These are phyloP conservation scores for Astrocystis sublimbata DNA, from an alignment of 495 filamentous ascomycete species.

Conservation along the genomic window DNA sequence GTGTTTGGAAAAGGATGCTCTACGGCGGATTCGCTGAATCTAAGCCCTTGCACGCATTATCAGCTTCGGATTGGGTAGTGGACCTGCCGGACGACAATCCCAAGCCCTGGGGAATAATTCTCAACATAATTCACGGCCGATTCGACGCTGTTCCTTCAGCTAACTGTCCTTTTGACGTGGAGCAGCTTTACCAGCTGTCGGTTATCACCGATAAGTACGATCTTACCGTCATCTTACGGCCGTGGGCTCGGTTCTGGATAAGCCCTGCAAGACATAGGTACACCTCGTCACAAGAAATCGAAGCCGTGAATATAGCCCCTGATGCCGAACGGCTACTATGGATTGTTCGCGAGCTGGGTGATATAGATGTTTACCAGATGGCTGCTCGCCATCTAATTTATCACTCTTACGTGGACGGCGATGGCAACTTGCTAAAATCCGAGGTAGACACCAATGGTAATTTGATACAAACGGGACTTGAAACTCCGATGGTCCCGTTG, in stretches of 20 bases:
- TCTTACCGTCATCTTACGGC: slow-evolving; percentile 15
- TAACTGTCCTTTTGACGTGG: not conserved
- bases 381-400: not conserved
- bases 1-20: slow-evolving; percentile 19
- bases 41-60: not conserved
- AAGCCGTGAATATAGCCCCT: not conserved
- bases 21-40: slow-evolving; percentile 20
- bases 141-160: slow-evolving; percentile 6
- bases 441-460: not conserved
- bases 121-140: slow-evolving; percentile 18
- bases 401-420: not conserved
- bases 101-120: slow-evolving; percentile 1
- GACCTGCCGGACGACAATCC: slow-evolving; percentile 21
- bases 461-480: not conserved
- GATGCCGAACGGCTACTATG: slow-evolving; percentile 2
- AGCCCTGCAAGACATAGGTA: not conserved
- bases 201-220: slow-evolving; percentile 22
- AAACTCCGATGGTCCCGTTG: not conserved
- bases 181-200: slow-evolving; percentile 17
- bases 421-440: not conserved
- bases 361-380: not conserved
- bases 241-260: slow-evolving; percentile 13
- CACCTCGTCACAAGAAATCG: not conserved
- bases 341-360: slow-evolving; percentile 19
- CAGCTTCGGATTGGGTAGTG: slow-evolving; percentile 14